Evolutionary conservation across 257 asterid genomes (phyloP).

Genomic region (Nicotiana benthamiana): DNA sequence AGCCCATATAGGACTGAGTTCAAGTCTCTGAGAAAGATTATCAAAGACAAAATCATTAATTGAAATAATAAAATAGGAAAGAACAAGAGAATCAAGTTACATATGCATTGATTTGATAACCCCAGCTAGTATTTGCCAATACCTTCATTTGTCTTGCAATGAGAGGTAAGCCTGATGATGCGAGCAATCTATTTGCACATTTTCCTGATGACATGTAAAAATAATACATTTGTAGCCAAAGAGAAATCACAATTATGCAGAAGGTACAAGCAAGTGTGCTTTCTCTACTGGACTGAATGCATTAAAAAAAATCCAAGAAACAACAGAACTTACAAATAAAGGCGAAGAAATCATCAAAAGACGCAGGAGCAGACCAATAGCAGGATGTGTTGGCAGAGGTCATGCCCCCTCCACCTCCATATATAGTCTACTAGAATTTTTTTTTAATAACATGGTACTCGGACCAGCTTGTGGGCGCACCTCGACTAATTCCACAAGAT

Average conservation of each 20-base stretch:
- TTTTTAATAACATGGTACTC: neutral
- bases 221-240: neutral
- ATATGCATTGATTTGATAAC: neutral
- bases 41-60: slow-evolving; percentile 9
- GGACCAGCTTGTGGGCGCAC: too few species aligned
- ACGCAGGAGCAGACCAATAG: neutral
- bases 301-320: neutral
- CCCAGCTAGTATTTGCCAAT: slow-evolving; percentile 8
- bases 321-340: neutral
- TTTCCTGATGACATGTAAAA: slow-evolving; percentile 49
- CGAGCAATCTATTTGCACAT: slow-evolving; percentile 91
- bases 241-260: neutral
- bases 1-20: slow-evolving; percentile 91
- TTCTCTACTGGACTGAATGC: neutral
- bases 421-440: neutral
- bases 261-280: neutral
- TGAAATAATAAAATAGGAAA: neutral
- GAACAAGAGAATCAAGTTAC: slow-evolving; percentile 2
- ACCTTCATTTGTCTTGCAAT: slow-evolving; percentile 98
- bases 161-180: slow-evolving; percentile 88
- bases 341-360: neutral
- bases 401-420: neutral
- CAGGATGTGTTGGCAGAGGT: neutral
- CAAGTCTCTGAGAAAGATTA: slow-evolving; percentile 50
- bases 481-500: too few species aligned